Evolutionary conservation across 768 basidiomycete species (phyloP), one percentile per base, ranked within the genome.

Genomic region (Pseudohyphozyma bogoriensis): DNA sequence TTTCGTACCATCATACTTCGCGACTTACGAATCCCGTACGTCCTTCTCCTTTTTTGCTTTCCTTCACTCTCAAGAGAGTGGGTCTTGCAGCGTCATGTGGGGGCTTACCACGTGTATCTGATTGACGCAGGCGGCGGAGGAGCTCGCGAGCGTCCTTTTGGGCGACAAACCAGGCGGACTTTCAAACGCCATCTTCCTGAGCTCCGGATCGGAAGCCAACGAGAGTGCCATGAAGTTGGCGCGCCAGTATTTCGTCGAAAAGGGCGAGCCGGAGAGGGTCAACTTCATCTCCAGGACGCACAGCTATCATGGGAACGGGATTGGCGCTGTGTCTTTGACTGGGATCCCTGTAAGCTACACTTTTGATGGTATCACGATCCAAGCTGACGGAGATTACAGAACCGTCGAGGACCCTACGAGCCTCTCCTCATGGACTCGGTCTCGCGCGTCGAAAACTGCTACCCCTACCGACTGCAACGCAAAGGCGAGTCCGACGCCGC

Each of bases 401-500:
- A n/a, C 22, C 42, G 42, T 7, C 29, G 49, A 18, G 18, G 31
- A 7, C 49, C 31, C 13, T 50, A 32, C 31, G 49, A 50, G 31
- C 49, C 49, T 4, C 15, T 50, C 16, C 49, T 50, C 49, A 50
- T 50, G 18, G 18, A 31, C 15, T 32, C 29, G 12, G n/a, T 32
- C 49, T 32, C 49, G 24, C 49, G n/a, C 13, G 49, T 50, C 31
- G 31, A 29, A 32, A 29, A 29, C 12, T 50, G 49, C 49, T 90
- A 86, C 71, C 83, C 85, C 2, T 83, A 82, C 65, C 83, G 89
- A 87, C 75, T 78, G 85, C 71, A 78, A 73, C 16, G 69, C 76
- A n/a, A n/a, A 4, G 80, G 79, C 28, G 90, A 93, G 73, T 81
- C 80, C 2, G 85, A 86, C 66, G 85, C 82, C 56, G 78, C 86